These are phyloP conservation scores for Macadamia integrifolia DNA, from an alignment of 164 flowering plant species.

Conservation along the genomic window DNA sequence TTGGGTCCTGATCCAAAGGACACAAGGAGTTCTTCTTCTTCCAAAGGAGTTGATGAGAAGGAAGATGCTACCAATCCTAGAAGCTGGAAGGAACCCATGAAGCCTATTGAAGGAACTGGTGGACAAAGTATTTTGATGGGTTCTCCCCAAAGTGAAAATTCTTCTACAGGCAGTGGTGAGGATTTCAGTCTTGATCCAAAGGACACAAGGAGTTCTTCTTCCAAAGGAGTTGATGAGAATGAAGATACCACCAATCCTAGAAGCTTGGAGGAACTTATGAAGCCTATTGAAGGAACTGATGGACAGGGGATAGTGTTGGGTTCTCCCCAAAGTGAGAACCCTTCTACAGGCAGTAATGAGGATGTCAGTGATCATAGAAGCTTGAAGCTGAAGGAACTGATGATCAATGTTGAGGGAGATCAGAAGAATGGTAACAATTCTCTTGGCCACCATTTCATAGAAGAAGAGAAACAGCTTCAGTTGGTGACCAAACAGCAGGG, in stretches of 20 bases:
- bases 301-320: no score
- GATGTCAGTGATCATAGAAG: constrained; percentile 13
- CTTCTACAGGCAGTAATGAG: neutral
- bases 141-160: neutral
- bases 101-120: no score
- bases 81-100: no score
- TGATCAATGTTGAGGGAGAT: constrained; percentile 11
- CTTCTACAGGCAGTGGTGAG: neutral
- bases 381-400: constrained; percentile 26
- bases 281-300: no score
- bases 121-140: no score
- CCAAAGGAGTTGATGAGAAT: neutral
- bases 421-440: constrained; percentile 16
- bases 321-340: neutral
- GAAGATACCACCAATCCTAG: neutral
- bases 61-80: neutral
- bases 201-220: no score
- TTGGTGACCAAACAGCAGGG: constrained; percentile 26
- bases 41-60: neutral
- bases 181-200: constrained; percentile 5
- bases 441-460: constrained; percentile 31
- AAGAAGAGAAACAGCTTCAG: constrained; percentile 33
- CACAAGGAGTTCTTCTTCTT: no score
- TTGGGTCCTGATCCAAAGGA: constrained; percentile 3
- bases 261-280: no score